Evolutionary conservation across 1,284 basidiomycete genomes (phyloP).

Genomic region (Puccinia novopanici): DNA sequence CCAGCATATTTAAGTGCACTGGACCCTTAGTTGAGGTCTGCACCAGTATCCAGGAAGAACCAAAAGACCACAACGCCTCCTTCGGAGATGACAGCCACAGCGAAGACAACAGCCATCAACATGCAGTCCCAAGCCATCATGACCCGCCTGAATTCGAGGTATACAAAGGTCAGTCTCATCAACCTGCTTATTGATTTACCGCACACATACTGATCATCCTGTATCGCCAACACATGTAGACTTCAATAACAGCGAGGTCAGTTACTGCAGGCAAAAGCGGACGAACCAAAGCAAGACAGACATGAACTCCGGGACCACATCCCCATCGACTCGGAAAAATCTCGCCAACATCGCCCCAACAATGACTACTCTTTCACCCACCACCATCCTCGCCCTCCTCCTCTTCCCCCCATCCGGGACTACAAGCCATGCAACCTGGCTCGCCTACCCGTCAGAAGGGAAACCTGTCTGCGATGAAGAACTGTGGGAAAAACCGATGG

Average conservation of each 20-base stretch:
- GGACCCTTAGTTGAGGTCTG: no score
- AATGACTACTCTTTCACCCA: not conserved
- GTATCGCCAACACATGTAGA: not conserved
- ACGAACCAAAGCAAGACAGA: not conserved
- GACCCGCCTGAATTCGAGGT: slow-evolving; percentile 32
- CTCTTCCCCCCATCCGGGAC: not conserved
- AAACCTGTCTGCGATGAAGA: not conserved
- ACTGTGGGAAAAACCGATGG: slow-evolving; percentile 22
- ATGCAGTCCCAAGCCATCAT: not conserved
- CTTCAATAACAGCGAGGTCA: slow-evolving; percentile 39
- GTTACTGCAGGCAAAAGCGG: not conserved
- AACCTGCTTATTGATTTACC: no score
- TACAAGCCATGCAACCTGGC: not conserved
- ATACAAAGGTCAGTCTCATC: slow-evolving; percentile 45
- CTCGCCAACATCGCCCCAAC: not conserved
- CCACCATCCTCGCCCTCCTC: no score
- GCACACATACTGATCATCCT: not conserved
- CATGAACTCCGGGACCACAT: not conserved
- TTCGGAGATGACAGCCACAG: slow-evolving; percentile 31
- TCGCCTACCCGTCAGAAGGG: not conserved
- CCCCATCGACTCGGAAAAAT: not conserved
- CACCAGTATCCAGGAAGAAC: not conserved
- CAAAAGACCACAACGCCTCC: slow-evolving; percentile 13
- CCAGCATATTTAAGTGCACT: no score
- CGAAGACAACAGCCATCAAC: slow-evolving; percentile 16